Conservation (phyloP, 805 yeast genomes). For the Henningerozyma blattae region DNA sequence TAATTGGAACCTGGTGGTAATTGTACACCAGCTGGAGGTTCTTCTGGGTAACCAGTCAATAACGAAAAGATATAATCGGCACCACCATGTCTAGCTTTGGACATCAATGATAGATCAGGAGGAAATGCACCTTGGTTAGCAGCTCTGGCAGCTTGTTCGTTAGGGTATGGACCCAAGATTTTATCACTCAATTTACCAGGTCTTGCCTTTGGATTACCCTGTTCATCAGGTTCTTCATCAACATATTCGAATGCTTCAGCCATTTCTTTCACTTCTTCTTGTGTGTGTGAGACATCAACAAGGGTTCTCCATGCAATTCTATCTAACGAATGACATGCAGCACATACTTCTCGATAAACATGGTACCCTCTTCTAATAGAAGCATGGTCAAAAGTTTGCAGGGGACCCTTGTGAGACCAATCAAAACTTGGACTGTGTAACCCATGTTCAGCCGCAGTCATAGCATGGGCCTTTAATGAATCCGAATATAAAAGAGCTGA, state of each 20-base stretch:
- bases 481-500: slow-evolving; percentile 71
- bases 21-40: slow-evolving; percentile 93
- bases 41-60: slow-evolving; percentile 98
- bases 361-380: slow-evolving; percentile 98
- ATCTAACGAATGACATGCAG: slow-evolving; percentile 95
- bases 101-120: slow-evolving; percentile 92
- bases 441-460: slow-evolving; percentile 99
- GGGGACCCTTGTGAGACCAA: slow-evolving; percentile 93
- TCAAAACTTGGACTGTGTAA: slow-evolving; percentile 86
- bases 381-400: slow-evolving; percentile 84
- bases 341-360: slow-evolving; percentile 97
- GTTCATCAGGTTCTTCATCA: slow-evolving; percentile 92
- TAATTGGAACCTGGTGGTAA: slow-evolving; percentile 93
- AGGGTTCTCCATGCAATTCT: slow-evolving; percentile 97
- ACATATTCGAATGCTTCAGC: slow-evolving; percentile 96
- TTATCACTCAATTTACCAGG: slow-evolving; percentile 95
- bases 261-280: slow-evolving; percentile 81
- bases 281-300: slow-evolving; percentile 92
- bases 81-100: slow-evolving; percentile 98
- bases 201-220: slow-evolving; percentile 96
- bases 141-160: slow-evolving; percentile 99
- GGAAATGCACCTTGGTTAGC: slow-evolving; percentile 99
- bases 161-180: slow-evolving; percentile 90
- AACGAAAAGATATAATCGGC: slow-evolving; percentile 89
- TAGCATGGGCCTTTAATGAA: slow-evolving; percentile 79